Percentiles rank a stretch among this genome's conserved stretches.
phyloP scores from a whole-genome alignment of 1,284 basidiomycete genomes.

The Pyrrhoderma noxium region DNA sequence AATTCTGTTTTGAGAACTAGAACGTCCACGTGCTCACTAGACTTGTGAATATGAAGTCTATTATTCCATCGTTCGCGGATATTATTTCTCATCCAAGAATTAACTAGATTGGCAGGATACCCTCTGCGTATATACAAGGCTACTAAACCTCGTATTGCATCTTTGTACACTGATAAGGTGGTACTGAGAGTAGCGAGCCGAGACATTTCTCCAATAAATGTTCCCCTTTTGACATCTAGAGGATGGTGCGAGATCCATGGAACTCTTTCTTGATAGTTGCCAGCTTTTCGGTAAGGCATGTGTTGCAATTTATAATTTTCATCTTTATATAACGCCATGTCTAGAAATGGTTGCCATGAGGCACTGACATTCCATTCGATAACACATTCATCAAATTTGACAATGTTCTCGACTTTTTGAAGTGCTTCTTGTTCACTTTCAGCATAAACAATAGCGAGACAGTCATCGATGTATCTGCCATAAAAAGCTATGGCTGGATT shows the following conservation, averaged over 20 bases:
- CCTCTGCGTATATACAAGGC: conserved; percentile 27
- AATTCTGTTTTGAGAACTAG: conserved; percentile 22
- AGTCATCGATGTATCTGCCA: conserved; percentile 34
- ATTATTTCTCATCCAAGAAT: too few relatives aligned
- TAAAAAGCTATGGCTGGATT: conserved; percentile 28
- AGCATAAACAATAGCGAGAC: conserved; percentile 28
- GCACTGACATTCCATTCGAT: conserved; percentile 29
- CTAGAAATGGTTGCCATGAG: conserved; percentile 25
- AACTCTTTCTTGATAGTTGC: conserved; percentile 31
- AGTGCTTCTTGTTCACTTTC: conserved; percentile 22
- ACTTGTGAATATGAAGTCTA: too few relatives aligned
- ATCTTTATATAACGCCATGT: conserved; percentile 27
- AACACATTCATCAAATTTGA: conserved; percentile 25
- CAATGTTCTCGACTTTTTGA: neutral
- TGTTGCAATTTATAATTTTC: conserved; percentile 20
- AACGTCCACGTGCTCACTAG: conserved; percentile 19
- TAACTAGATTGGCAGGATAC: conserved; percentile 24
- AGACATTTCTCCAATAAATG: conserved; percentile 32
- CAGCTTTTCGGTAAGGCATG: conserved; percentile 27
- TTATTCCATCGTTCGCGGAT: too few relatives aligned
- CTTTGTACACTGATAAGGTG: conserved; percentile 23
- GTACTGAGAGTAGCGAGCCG: conserved; percentile 31
- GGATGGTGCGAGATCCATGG: conserved; percentile 33
- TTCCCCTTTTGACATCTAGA: conserved; percentile 29
- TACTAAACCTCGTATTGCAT: conserved; percentile 22